Evolutionary conservation across 176 grass and related monocot species (phyloP).

Genomic region (Carex pumila): DNA sequence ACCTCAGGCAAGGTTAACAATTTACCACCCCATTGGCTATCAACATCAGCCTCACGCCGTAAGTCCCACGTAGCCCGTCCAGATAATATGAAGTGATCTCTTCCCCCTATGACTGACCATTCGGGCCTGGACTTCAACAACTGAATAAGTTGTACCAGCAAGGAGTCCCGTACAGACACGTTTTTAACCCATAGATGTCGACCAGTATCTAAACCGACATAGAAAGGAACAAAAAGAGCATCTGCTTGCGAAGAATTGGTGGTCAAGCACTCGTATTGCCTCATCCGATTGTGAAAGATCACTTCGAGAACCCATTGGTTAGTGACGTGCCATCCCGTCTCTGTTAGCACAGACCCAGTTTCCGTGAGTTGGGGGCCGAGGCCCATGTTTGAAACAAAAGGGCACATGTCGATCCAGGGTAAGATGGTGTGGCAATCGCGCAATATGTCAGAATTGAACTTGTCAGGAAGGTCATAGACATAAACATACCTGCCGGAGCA

Average conservation of each 20-base stretch:
- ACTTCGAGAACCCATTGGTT: constrained; percentile 61
- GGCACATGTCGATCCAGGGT: constrained; percentile 62
- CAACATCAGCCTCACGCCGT: constrained; percentile 25
- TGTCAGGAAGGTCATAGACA: constrained; percentile 54
- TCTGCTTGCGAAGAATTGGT: constrained; percentile 47
- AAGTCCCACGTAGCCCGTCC: constrained; percentile 78
- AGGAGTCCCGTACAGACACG: constrained; percentile 23
- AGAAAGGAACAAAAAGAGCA: constrained; percentile 75
- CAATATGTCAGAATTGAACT: constrained; percentile 70
- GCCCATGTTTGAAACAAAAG: constrained; percentile 59
- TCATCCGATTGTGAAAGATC: constrained; percentile 75
- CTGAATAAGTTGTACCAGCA: constrained; percentile 34
- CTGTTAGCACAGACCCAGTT: constrained; percentile 36
- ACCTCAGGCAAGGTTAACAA: constrained; percentile 45
- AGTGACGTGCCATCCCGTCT: constrained; percentile 65
- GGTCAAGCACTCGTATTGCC: constrained; percentile 84
- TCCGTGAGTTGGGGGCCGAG: constrained; percentile 45
- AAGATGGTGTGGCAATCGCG: constrained; percentile 39
- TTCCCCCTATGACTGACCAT: constrained; percentile 53
- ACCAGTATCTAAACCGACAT: constrained; percentile 60
- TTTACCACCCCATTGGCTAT: constrained; percentile 52
- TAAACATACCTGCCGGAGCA: constrained; percentile 79
- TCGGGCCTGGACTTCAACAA: constrained; percentile 32
- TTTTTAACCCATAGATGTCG: constrained; percentile 54
- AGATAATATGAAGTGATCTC: constrained; percentile 80